These are phyloP conservation scores for Leptographium radiaticola DNA, from an alignment of 2,329 filamentous ascomycete species.

Conservation along the genomic window DNA sequence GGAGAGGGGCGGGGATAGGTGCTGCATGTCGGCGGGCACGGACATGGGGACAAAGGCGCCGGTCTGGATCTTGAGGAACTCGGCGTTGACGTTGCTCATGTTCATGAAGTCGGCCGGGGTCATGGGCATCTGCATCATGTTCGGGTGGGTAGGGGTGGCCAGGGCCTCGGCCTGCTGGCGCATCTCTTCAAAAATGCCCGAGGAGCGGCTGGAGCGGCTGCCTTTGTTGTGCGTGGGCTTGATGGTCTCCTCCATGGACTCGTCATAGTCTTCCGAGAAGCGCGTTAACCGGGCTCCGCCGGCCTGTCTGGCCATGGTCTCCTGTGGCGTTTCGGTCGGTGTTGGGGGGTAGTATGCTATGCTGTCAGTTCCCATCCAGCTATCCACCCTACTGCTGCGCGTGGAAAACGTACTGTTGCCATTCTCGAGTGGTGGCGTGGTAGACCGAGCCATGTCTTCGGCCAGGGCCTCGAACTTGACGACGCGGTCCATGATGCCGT, in stretches of 20 bases:
- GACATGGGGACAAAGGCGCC: slow-evolving; percentile 20
- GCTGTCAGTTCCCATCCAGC: background rate
- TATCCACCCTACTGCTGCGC: background rate
- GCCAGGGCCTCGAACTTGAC: slow-evolving; percentile 44
- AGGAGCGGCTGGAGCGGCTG: slow-evolving; percentile 28
- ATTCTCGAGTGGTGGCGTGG: slow-evolving; percentile 50
- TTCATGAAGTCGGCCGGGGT: slow-evolving; percentile 44
- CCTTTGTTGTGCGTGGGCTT: slow-evolving; percentile 31
- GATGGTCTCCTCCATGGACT: slow-evolving; percentile 54
- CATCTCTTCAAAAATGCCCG: slow-evolving; percentile 46
- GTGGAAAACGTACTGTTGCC: slow-evolving; percentile 36
- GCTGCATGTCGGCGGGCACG: slow-evolving; percentile 20
- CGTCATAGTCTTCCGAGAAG: slow-evolving; percentile 49
- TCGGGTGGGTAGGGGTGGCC: slow-evolving; percentile 43
- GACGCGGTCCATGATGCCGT: slow-evolving; percentile 47
- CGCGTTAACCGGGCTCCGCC: slow-evolving; percentile 25
- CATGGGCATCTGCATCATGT: slow-evolving; percentile 36
- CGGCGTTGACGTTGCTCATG: slow-evolving; percentile 19
- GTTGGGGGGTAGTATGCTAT: slow-evolving; percentile 54
- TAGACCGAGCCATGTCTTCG: slow-evolving; percentile 36
- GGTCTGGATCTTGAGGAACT: slow-evolving; percentile 22
- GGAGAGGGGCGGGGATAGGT: slow-evolving; percentile 33
- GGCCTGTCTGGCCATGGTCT: slow-evolving; percentile 27
- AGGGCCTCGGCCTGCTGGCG: slow-evolving; percentile 38
- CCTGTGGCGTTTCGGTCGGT: slow-evolving; percentile 50